These are phyloP conservation scores for Xylaria flabelliformis DNA, from an alignment of 495 filamentous ascomycete genomes.

Conservation along the genomic window DNA sequence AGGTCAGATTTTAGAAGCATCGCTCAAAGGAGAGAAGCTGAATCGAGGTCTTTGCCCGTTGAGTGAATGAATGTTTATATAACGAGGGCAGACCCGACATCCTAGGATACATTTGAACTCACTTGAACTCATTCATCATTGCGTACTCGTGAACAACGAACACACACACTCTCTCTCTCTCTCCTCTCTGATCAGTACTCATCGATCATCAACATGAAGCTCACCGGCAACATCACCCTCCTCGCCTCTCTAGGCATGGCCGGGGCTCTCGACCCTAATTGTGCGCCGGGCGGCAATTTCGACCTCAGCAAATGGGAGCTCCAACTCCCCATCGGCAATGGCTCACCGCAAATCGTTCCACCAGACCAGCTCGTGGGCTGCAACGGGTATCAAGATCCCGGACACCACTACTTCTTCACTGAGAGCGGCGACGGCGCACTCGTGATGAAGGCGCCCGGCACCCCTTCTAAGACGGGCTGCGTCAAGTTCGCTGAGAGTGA, in stretches of 20 bases:
- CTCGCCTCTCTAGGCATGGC: conserved; percentile 18
- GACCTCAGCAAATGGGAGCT: conserved; percentile 42
- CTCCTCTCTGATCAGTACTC: not conserved
- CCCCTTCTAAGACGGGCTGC: conserved; percentile 40
- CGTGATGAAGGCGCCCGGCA: conserved; percentile 45
- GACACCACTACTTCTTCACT: conserved; percentile 46
- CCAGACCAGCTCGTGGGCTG: conserved; percentile 42
- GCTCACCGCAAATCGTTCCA: conserved; percentile 37
- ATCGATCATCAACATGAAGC: conserved; percentile 11
- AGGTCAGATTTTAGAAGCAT: conserved; percentile 14
- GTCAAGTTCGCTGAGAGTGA: conserved; percentile 45
- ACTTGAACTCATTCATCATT: conserved; percentile 6
- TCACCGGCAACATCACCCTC: not conserved
- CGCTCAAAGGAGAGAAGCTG: conserved; percentile 1
- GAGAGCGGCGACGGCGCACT: conserved; percentile 39
- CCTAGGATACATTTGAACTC: not conserved
- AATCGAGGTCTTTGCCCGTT: not conserved
- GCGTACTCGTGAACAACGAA: not conserved
- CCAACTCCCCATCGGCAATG: conserved; percentile 48
- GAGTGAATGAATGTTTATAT: not conserved
- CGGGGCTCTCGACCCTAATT: conserved; percentile 36
- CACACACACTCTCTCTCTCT: not conserved
- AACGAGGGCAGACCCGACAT: not conserved
- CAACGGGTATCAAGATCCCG: conserved; percentile 40
- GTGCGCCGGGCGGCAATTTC: conserved; percentile 50